Evolutionary conservation across 352 stramenopile genomes (phyloP).

Genomic region (Paralagenidium karlingii): DNA sequence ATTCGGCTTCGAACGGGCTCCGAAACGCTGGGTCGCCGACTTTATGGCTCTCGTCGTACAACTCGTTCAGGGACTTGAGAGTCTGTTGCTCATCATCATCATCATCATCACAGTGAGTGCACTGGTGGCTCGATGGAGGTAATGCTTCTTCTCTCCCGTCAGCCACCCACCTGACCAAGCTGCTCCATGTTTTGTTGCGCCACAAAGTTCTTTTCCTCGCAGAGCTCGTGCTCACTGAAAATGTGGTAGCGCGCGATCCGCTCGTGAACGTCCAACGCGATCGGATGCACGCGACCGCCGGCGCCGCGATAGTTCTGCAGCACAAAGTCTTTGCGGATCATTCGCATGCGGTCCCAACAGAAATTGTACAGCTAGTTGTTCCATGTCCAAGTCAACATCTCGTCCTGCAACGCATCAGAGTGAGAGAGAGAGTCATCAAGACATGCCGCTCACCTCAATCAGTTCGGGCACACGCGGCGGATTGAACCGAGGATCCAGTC

Average conservation of each 20-base stretch:
- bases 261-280: conserved; percentile 89
- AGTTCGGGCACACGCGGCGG: conserved; percentile 49
- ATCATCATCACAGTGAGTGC: too few species aligned
- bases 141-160: neutral
- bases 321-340: conserved; percentile 95
- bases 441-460: conserved; percentile 52
- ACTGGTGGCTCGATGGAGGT: neutral
- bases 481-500: conserved; percentile 55
- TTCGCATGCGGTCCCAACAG: conserved; percentile 92
- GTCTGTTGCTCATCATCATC: conserved; percentile 40
- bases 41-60: conserved; percentile 79
- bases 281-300: conserved; percentile 86
- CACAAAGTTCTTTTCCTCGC: conserved; percentile 68
- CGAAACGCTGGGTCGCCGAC: conserved; percentile 29
- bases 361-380: conserved; percentile 98
- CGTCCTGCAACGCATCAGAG: neutral
- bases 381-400: conserved; percentile 13
- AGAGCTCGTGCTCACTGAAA: conserved; percentile 90
- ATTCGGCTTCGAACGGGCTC: conserved; percentile 80
- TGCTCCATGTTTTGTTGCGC: conserved; percentile 86
- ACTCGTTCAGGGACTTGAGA: conserved; percentile 76
- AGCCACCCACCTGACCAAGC: too few species aligned
- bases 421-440: neutral
- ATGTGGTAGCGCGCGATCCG: conserved; percentile 92
- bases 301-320: conserved; percentile 93